Evolutionary conservation across 805 yeast genomes (phyloP), one percentile per base, ranked within the genome.

Genomic region (Torulaspora indica): DNA sequence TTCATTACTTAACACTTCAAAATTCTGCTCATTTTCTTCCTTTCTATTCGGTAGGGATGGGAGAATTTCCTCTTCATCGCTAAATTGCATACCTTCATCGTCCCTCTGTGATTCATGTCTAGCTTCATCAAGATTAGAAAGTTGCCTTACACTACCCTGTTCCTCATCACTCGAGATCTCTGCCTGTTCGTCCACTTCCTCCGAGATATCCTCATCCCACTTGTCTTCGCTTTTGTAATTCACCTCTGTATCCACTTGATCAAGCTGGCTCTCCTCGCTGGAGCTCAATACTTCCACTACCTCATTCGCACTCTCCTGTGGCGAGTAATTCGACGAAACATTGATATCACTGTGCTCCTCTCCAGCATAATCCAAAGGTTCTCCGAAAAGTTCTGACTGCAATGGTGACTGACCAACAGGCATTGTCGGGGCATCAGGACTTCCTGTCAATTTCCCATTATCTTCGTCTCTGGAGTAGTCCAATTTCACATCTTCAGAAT

Each of bases 401-500:
- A 31, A 10, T 5, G 9, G 12, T 18, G 20, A 4, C 5, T 3
- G 12, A 6, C 15, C 20, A 17, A 5, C 20, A 36, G 17, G 39
- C 12, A 10, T 23, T 7, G 17, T 34, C 13, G n/a, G 6, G 8
- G 12, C 35, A 28, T 22, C 25, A 14, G 2, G 24, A 23, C 32
- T 13, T 9, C 13, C 22, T 4, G n/a, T 12, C 6, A 14, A 7
- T 23, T 39, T 31, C 9, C 22, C 42, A 33, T 36, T 25, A 9
- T 30, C 32, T 17, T 13, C 29, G 14, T 30, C 32, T 17, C 13
- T 28, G 14, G 35, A 31, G 10, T 24, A 14, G 14, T 23, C 30
- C 24, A 13, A 13, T 9, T 15, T 24, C 5, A 38, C 18, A 5
- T 28, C 40, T 8, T 44, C 42, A 27, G 47, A 43, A 40, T 46